phyloP scores from a whole-genome alignment of 2,329 filamentous ascomycete genomes.

The Chrysosphaeria jannelii region DNA sequence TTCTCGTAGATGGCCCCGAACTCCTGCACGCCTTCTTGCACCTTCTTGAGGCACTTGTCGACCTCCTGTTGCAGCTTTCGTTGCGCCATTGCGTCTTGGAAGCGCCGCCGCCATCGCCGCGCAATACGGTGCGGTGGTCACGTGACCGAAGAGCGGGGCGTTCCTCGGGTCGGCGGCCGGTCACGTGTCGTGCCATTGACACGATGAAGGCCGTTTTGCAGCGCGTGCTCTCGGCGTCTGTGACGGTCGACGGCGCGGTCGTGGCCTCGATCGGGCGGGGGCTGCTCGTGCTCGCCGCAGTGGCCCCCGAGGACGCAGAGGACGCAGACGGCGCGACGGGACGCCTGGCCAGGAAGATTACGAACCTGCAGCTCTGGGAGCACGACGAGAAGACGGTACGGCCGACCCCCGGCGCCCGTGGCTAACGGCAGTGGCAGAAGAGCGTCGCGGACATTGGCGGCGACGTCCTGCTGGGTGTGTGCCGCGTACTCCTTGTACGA shows the following conservation, averaged over 20 bases:
- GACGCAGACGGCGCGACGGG: conserved; percentile 63
- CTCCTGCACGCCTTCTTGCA: conserved; percentile 66
- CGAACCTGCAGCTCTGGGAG: conserved; percentile 82
- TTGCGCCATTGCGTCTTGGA: conserved; percentile 79
- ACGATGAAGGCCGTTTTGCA: conserved; percentile 51
- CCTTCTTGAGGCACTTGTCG: conserved; percentile 98
- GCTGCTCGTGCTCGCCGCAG: conserved; percentile 67
- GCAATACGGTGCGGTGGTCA: no score
- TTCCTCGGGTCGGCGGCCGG: no score
- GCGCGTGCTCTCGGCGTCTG: conserved; percentile 78
- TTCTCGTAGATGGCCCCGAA: conserved; percentile 96
- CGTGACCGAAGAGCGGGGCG: no score
- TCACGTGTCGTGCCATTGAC: no score
- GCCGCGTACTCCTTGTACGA: neutral
- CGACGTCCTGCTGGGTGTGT: conserved; percentile 74
- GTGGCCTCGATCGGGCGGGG: conserved; percentile 80
- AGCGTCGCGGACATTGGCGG: conserved; percentile 69
- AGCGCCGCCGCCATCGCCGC: no score
- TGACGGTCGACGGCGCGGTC: conserved; percentile 72
- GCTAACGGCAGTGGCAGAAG: conserved; percentile 71
- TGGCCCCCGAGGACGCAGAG: conserved; percentile 67
- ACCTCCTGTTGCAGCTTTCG: conserved; percentile 95
- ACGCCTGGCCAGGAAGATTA: conserved; percentile 60
- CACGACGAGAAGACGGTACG: no score
- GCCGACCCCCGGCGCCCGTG: no score